phyloP scores from a whole-genome alignment of 257 asterid genomes.

The Capsicum rhomboideum region DNA sequence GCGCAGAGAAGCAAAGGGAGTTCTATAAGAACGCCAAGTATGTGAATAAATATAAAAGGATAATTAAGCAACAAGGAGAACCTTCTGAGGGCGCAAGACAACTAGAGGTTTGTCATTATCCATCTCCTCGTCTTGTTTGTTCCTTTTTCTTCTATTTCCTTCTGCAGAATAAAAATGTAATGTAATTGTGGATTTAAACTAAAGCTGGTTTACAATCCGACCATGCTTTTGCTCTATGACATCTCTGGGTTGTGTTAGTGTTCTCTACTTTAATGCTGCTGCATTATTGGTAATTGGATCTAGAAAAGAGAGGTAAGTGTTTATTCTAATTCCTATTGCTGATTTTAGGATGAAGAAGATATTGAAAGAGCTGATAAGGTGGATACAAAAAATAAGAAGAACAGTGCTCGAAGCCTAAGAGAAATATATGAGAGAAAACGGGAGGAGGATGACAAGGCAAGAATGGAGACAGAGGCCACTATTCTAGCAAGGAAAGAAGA shows the following conservation, averaged over 20 bases:
- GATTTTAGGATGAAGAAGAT: conserved; percentile 28
- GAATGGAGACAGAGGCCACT: conserved; percentile 55
- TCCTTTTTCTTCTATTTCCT: not conserved
- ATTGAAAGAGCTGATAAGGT: conserved; percentile 4
- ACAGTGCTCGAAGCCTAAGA: conserved; percentile 24
- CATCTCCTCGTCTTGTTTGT: not conserved
- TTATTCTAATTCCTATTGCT: not conserved
- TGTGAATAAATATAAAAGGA: conserved; percentile 55
- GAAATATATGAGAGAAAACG: conserved; percentile 56
- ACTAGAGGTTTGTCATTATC: conserved; percentile 27
- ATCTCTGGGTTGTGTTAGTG: not conserved
- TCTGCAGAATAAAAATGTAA: not conserved
- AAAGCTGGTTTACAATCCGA: not conserved
- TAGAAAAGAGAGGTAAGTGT: not conserved
- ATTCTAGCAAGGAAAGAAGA: conserved; percentile 45
- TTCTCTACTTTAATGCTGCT: not conserved
- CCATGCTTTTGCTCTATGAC: not conserved
- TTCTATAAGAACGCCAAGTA: conserved; percentile 79
- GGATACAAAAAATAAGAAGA: conserved; percentile 21
- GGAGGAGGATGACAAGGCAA: conserved; percentile 53
- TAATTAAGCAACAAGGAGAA: conserved; percentile 39
- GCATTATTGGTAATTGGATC: not conserved
- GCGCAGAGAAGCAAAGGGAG: conserved; percentile 88
- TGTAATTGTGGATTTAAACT: not conserved
- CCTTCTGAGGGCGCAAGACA: conserved; percentile 14